Evolutionary conservation across 371 early-diverging fungal species (phyloP), one percentile per base, ranked within the genome.

Genomic region (Blakeslea trispora): DNA sequence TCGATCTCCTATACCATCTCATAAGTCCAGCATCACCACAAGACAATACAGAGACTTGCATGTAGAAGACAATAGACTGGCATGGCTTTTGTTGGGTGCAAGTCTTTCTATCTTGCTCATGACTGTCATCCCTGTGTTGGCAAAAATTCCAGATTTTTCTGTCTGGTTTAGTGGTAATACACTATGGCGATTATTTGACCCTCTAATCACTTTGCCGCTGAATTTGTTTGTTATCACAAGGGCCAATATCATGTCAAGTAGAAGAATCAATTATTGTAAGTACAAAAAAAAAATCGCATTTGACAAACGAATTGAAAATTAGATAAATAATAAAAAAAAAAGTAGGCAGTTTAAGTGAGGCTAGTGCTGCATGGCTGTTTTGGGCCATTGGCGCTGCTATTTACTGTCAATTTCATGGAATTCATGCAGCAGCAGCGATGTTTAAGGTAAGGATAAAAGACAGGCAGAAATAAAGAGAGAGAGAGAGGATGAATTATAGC

Each of bases 381-480:
- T 79, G 75, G 74, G 45, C 57, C 7, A 45, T 79, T 15, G 76
- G 74, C 10, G 74, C 74, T 8, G 74, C 56, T 19, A 65, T 79
- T 22, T 79, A 69, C 45, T 70, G 73, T 5, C 79, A 79, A 51
- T 75, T 75, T 6, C 79, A 79, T 45, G 76, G 79, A 1, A 57
- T 79, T 10, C 79, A 79, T 50, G 55, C 68, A n/a, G 71, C 79
- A 0, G 69, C 74, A 18, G 76, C 74, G 1, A 51, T 79, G 49
- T 79, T 79, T 46, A 79, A 78, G 55, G 78, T 75, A 62, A 48
- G 28, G 28, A 28, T 28, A 28, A 28, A 7, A 28, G 28, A 3
- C 28, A 28, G n/a, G n/a, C n/a, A 28, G 7, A 28, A 28, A 28
- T 5, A 28, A 28, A 28, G 28, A 28, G 28, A 28, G 3, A 28